Base-by-base conservation (phyloP, 257 asterid genomes). In the Scutellaria galericulata region DNA sequence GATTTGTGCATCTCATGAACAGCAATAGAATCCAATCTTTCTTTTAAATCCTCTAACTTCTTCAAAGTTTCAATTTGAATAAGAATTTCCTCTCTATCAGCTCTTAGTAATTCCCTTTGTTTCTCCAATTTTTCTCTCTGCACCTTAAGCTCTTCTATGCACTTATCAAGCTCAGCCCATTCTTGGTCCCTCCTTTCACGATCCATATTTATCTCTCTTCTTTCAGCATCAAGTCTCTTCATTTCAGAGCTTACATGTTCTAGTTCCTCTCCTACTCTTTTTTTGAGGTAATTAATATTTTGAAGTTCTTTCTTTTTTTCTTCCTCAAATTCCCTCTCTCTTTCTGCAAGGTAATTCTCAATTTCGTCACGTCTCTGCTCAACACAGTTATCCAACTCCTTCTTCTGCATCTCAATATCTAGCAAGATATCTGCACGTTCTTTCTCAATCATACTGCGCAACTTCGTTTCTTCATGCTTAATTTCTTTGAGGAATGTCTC, bases 61-160 rank as follows among this genome's bases (percentile, higher is more conserved):
- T 83, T 92, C 85, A 95, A 78, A 71, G 77, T 83, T 64, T 87
- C 96, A 35, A 85, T 92, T 81, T 83, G 97, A 77, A 85, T 67
- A 72, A 92, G 86, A 68, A 95, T 92, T 65, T 90, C 95, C 78
- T 79, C 83, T 74, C 99, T 85, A 64, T 95, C 99, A 68, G 92
- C 90, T 61, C 79, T 91, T 37, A 95, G 83, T 55, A 86, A 81
- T 80, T 90, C 97, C 82, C 99, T 85, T 81, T 95, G 98, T 77
- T 90, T 90, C 89, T 90, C 99, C 81, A 95, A 77, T 75, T 86
- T 95, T 78, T 88, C 86, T 59, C 98, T 89, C 78, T 95, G 99
- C 77, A 78, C 81, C 83, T 82, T 86, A 62, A 95, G 96, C 79
- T 89, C 96, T 74, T 90, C 94, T 39, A 92, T 89, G 6, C 90